A percentile compares a stretch with the other conserved stretches of the same genome.
phyloP scores from a whole-genome alignment of 805 yeast species.

The Grigorovia transvaalensis region DNA sequence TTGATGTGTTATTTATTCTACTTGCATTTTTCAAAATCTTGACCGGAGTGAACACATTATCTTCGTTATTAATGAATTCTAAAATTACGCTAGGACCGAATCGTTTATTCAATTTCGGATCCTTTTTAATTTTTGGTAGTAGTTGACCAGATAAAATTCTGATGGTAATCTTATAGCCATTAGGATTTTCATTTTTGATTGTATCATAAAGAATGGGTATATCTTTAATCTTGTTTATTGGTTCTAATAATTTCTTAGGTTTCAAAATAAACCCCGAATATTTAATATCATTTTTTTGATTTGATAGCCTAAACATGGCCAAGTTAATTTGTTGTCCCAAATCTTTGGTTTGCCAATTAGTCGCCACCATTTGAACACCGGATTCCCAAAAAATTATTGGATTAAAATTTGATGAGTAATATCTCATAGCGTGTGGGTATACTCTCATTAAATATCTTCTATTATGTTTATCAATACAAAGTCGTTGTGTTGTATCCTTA shows the following conservation, averaged over 20 bases:
- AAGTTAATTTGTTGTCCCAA: constrained; percentile 80
- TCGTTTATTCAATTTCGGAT: constrained; percentile 4
- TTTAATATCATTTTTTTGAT: constrained; percentile 25
- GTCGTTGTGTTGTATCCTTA: constrained; percentile 45
- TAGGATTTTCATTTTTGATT: constrained; percentile 6
- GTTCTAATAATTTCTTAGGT: constrained; percentile 40
- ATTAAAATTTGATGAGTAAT: constrained; percentile 69
- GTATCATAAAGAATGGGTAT: constrained; percentile 15
- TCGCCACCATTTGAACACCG: constrained; percentile 92
- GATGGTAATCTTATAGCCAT: constrained; percentile 26
- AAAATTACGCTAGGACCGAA: constrained; percentile 19
- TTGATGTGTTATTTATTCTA: constrained; percentile 7
- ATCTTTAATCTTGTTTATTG: constrained; percentile 17
- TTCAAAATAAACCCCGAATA: constrained; percentile 69
- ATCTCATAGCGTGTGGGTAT: constrained; percentile 74
- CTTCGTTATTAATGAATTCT: constrained; percentile 16
- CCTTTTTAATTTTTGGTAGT: constrained; percentile 54
- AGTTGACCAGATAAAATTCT: constrained; percentile 73
- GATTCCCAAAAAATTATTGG: constrained; percentile 73
- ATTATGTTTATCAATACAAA: constrained; percentile 67
- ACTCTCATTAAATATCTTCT: constrained; percentile 64
- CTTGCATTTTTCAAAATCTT: constrained; percentile 14
- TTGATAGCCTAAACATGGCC: constrained; percentile 58
- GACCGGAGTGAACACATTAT: constrained; percentile 10
- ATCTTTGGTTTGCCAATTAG: constrained; percentile 93